Base-by-base conservation (phyloP, 257 asterid species). In the Prunella vulgaris region DNA sequence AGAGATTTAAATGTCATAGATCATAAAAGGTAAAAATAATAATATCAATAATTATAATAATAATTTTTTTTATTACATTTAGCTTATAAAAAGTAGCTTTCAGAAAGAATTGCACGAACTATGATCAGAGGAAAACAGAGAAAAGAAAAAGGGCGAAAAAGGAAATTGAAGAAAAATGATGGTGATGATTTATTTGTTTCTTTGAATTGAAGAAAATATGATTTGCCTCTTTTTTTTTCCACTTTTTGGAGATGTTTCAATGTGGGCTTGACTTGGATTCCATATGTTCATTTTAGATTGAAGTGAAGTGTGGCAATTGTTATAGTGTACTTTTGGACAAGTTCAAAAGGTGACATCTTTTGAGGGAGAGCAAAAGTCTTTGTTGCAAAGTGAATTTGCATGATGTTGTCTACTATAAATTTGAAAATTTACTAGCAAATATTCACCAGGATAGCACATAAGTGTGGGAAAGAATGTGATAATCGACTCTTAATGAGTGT, bases 181-280 rank as follows among this genome's bases (percentile, higher is more conserved):
- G 81, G 54, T 67, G 77, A 52, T 28, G 62, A 60, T 74, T 38
- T 60, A 35, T 72, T 52, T 40, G 84, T 81, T 61, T 75, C 90
- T 83, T 87, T 81, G 80, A 33, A 68, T 71, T 75, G 80, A 87
- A 87, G 88, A 77, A 81, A 82, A 81, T 44, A 81, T 85, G 85
- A 83, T 85, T 53, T 77, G 40, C 76, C 79, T 78, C 74, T 51
- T 64, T 27, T n/a, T n/a, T n/a, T n/a, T n/a, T n/a, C n/a, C n/a
- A n/a, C n/a, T n/a, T n/a, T n/a, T n/a, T n/a, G n/a, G n/a, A n/a
- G n/a, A n/a, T n/a, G n/a, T n/a, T n/a, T n/a, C n/a, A n/a, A n/a
- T 59, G 77, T 75, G 75, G 67, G 70, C 15, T 68, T 44, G 64
- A 75, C 12, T 49, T 49, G 57, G 57, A 52, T 70, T 60, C 54